A percentile compares a stretch with the other conserved stretches of the same genome.
phyloP scores from a whole-genome alignment of 768 basidiomycete species.

The Erythrobasidium yunnanense region DNA sequence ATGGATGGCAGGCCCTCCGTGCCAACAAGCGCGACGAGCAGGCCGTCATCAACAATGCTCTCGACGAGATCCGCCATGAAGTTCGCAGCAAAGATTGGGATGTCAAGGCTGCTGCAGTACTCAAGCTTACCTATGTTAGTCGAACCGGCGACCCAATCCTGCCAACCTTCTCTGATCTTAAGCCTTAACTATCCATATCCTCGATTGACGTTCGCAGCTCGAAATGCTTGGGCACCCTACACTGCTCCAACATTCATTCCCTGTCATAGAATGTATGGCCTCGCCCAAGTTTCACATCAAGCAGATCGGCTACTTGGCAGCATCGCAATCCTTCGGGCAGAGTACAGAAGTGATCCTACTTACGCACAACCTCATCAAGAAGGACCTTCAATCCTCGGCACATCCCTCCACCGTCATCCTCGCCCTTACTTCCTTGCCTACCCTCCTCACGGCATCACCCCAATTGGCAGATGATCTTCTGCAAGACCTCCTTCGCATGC shows the following conservation, averaged over 20 bases:
- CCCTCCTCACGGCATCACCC: slow-evolving; percentile 53
- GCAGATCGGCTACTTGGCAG: slow-evolving; percentile 88
- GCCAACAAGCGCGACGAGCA: slow-evolving; percentile 89
- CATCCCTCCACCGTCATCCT: slow-evolving; percentile 36
- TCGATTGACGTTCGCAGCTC: slow-evolving; percentile 49
- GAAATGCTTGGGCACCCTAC: slow-evolving; percentile 86
- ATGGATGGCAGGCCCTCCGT: slow-evolving; percentile 66
- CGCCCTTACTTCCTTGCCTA: slow-evolving; percentile 40
- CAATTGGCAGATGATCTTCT: slow-evolving; percentile 85
- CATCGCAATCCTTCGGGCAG: slow-evolving; percentile 75
- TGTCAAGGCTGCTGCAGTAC: slow-evolving; percentile 82
- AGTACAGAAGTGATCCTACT: slow-evolving; percentile 96
- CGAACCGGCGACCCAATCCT: neutral
- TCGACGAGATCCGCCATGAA: slow-evolving; percentile 87
- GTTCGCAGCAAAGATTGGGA: slow-evolving; percentile 91
- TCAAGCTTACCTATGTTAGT: slow-evolving; percentile 94
- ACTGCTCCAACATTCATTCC: slow-evolving; percentile 91
- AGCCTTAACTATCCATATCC: slow-evolving; percentile 30
- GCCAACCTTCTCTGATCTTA: neutral
- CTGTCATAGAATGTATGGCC: slow-evolving; percentile 97
- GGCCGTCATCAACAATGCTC: slow-evolving; percentile 79
- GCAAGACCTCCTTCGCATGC: slow-evolving; percentile 69
- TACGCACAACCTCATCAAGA: slow-evolving; percentile 88
- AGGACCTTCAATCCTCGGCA: slow-evolving; percentile 46
- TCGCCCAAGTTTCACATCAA: slow-evolving; percentile 83